These are phyloP conservation scores for Clonostachys rhizophaga DNA, from an alignment of 2,329 filamentous ascomycete genomes.

Conservation along the genomic window DNA sequence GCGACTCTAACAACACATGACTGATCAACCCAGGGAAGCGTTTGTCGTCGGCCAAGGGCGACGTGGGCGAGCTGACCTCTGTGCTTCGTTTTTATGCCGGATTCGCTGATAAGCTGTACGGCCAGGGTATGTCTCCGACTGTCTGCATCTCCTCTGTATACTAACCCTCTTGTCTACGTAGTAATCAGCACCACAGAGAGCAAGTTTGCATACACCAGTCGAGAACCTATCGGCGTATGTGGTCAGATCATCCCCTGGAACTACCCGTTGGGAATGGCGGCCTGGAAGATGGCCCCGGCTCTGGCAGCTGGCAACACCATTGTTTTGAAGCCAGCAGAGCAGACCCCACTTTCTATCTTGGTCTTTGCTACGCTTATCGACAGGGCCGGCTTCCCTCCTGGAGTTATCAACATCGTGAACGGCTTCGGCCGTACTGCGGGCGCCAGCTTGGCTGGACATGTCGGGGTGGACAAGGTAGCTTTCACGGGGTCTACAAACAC, in stretches of 20 bases:
- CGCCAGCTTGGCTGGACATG: constrained; percentile 3
- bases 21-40: constrained; percentile 66
- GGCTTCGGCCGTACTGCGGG: constrained; percentile 3
- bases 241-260: constrained; percentile 59
- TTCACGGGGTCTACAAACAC: constrained; percentile 68
- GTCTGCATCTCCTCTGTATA: no score
- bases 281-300: constrained; percentile 41
- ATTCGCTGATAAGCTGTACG: constrained; percentile 56
- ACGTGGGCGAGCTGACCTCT: no score
- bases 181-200: constrained; percentile 64
- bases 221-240: constrained; percentile 42
- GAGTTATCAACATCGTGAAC: constrained; percentile 4
- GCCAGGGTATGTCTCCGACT: background rate
- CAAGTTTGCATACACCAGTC: background rate
- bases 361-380: constrained; percentile 2
- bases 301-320: constrained; percentile 43
- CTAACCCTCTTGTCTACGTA: constrained; percentile 16
- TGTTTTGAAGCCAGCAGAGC: constrained; percentile 21
- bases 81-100: constrained; percentile 46
- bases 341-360: constrained; percentile 33
- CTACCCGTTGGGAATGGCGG: constrained; percentile 38
- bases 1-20: constrained; percentile 40
- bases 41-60: constrained; percentile 65
- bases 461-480: constrained; percentile 47
- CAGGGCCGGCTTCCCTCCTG: constrained; percentile 4